Conservation (phyloP, 2,329 filamentous ascomycete genomes). For the Calonectria pauciramosa region DNA sequence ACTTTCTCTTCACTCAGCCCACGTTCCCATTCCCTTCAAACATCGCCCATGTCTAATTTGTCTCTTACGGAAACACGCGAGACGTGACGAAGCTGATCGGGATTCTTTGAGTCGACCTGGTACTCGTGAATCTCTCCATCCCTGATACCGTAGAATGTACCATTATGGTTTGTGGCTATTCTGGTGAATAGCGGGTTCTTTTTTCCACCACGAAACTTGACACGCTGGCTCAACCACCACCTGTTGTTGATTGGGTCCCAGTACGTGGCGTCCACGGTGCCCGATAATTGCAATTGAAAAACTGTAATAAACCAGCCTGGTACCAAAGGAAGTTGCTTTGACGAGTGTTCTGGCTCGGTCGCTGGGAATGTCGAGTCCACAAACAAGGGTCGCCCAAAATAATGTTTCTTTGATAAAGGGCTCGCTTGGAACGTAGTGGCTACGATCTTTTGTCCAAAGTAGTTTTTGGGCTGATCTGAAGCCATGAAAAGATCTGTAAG, state of each 20-base stretch:
- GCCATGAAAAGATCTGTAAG: not conserved
- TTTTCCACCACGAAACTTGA: not conserved
- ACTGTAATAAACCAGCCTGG: not conserved
- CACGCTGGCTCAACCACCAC: not conserved
- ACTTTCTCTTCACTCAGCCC: not conserved
- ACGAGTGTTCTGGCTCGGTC: not conserved
- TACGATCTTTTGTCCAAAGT: not conserved
- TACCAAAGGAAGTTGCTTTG: not conserved
- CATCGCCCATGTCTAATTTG: not conserved
- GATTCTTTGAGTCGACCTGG: not conserved
- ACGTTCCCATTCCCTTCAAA: not conserved
- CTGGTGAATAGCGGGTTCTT: not conserved
- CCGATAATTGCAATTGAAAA: not conserved
- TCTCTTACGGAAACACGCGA: not conserved
- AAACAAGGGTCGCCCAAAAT: not conserved
- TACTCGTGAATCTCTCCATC: not conserved
- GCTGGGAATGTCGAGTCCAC: not conserved
- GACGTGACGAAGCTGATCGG: not conserved
- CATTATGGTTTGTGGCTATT: not conserved
- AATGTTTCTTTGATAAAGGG: not conserved
- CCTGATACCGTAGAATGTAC: not conserved
- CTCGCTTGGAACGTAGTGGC: not conserved
- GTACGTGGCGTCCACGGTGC: not conserved
- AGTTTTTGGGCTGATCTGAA: not conserved
- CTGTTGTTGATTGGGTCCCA: not conserved